Base-by-base conservation (phyloP, 441 rosid species). In the Eruca vesicaria region DNA sequence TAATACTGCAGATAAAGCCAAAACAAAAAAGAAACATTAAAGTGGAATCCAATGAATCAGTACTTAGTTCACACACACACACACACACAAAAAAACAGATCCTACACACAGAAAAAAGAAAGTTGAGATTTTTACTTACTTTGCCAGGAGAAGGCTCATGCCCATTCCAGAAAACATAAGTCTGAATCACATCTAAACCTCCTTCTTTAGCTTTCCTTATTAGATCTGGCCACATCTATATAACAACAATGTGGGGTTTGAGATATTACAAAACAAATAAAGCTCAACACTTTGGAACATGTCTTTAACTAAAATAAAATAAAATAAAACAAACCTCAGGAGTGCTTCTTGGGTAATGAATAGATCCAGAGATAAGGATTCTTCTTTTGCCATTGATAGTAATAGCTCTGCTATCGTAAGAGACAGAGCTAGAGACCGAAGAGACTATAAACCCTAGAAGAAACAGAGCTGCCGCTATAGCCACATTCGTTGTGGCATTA, bases 191-290 rank as follows among this genome's bases (percentile, higher is more conserved):
- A 82, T 96, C 98, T 68, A 96, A 61, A 7, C 99, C 99, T 77
- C 99, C 98, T 84, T 91, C 98, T 66, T 91, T 93, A 19, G 97
- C 97, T 80, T 93, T 96, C 84, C 84, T 80, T 31, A 96, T 91
- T 79, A 93, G 98, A 90, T 96, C 98, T 76, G 94, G 99, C 99
- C 99, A 96, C 99, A 96, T 96, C 99, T 95, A 86, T 76, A 74
- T 23, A 23, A 23, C 26, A 23, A 23, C 32, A 29, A 29, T 29
- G 32, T 29, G 32, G 31, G 31, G 31, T 28, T 28, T 28, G 5
- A 28, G 31, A 29, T 6, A 29, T 29, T 29, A 29, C 6, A 29
- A 29, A 29, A 29, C 32, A 29, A 5, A 5, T 5, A 29, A 29
- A 29, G 32, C 6, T 29, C 3, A 6, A 29, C 4, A 29, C 32